Evolutionary conservation across 192 early-diverging fungal species (phyloP).

Genomic region (Coemansia sp.): DNA sequence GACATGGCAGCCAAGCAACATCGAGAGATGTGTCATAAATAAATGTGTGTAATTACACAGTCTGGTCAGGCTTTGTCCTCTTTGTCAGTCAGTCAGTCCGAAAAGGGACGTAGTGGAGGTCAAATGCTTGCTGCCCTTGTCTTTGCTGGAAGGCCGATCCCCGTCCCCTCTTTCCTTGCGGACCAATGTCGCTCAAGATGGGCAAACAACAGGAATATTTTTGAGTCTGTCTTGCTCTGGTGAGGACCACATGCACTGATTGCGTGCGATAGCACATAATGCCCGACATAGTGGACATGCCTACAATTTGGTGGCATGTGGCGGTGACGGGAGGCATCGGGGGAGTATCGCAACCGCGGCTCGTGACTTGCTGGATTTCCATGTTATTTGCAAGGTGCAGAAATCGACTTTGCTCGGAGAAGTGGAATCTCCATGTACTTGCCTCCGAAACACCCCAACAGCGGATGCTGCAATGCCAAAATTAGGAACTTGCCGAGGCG

Average conservation of each 20-base stretch:
- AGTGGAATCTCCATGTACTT: neutral
- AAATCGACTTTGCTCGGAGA: neutral
- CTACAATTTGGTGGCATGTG: neutral
- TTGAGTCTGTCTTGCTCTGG: neutral
- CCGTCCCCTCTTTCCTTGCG: constrained; percentile 7
- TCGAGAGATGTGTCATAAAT: constrained; percentile 8
- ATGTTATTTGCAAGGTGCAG: neutral
- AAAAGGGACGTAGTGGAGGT: constrained; percentile 3
- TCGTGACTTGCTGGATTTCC: neutral
- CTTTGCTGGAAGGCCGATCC: neutral
- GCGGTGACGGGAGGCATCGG: neutral
- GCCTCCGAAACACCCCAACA: neutral
- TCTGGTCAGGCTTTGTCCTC: constrained; percentile 5
- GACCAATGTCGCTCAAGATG: neutral
- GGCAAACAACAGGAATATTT: neutral
- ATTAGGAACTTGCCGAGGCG: neutral
- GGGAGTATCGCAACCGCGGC: neutral
- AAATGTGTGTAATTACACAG: neutral
- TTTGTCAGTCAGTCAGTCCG: constrained; percentile 1
- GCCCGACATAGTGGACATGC: neutral
- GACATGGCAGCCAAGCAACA: neutral
- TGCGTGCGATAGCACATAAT: neutral
- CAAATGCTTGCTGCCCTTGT: constrained; percentile 2
- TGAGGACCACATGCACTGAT: neutral
- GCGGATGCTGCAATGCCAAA: neutral